phyloP scores from a whole-genome alignment of 1,284 basidiomycete genomes.

The Sporisorium graminicola region DNA sequence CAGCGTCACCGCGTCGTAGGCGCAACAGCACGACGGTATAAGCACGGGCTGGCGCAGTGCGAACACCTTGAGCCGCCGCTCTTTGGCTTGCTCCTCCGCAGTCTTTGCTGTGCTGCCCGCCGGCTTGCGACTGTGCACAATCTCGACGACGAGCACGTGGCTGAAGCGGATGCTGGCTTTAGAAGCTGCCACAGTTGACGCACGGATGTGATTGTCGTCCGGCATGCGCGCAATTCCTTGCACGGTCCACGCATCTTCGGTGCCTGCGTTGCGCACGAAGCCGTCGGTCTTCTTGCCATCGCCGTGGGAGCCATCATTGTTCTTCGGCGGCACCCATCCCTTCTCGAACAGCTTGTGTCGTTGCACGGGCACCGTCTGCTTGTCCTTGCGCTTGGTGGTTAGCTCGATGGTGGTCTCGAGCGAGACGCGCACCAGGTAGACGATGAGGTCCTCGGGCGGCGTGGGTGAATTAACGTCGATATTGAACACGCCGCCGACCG shows the following conservation, averaged over 20 bases:
- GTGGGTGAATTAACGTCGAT: slow-evolving; percentile 68
- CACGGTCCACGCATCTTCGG: slow-evolving; percentile 66
- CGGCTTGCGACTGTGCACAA: slow-evolving; percentile 61
- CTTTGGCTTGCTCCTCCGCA: slow-evolving; percentile 43
- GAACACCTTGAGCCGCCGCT: slow-evolving; percentile 66
- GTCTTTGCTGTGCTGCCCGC: slow-evolving; percentile 23
- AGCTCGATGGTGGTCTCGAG: slow-evolving; percentile 68
- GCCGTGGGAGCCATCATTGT: slow-evolving; percentile 58
- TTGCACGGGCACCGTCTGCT: slow-evolving; percentile 63
- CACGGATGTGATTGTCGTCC: slow-evolving; percentile 67
- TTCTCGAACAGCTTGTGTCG: slow-evolving; percentile 67
- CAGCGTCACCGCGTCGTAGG: slow-evolving; percentile 67
- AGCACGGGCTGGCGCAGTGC: slow-evolving; percentile 65
- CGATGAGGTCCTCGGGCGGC: slow-evolving; percentile 64
- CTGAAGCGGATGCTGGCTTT: slow-evolving; percentile 63
- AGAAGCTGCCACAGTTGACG: slow-evolving; percentile 61
- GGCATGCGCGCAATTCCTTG: slow-evolving; percentile 68
- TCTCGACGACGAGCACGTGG: slow-evolving; percentile 66
- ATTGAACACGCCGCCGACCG: slow-evolving; percentile 68
- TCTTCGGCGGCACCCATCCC: slow-evolving; percentile 65
- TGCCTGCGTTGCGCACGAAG: slow-evolving; percentile 56
- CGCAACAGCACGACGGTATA: slow-evolving; percentile 67
- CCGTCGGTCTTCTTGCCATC: slow-evolving; percentile 64
- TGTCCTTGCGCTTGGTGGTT: slow-evolving; percentile 57
- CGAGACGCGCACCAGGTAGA: slow-evolving; percentile 67